phyloP scores from a whole-genome alignment of 257 asterid genomes.

The Petunia secreta region DNA sequence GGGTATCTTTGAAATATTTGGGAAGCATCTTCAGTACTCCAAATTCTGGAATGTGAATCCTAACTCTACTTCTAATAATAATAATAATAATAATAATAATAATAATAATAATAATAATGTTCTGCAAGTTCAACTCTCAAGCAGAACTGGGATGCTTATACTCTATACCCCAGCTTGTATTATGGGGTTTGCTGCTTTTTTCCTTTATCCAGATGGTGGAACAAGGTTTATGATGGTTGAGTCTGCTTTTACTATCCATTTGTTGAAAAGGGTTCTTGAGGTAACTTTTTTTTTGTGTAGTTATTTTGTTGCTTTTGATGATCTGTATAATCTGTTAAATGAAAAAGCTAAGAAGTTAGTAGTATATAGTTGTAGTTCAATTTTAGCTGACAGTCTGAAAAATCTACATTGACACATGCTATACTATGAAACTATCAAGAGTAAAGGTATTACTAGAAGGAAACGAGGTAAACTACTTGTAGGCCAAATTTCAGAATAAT shows the following conservation, averaged over 20 bases:
- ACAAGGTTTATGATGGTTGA: slow-evolving; percentile 50
- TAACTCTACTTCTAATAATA: too few relatives aligned
- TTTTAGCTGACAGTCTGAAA: neutral
- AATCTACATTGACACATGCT: neutral
- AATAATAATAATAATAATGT: too few relatives aligned
- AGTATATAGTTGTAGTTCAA: neutral
- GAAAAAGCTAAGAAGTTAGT: neutral
- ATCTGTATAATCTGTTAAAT: neutral
- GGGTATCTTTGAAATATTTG: too few relatives aligned
- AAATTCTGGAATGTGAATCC: too few relatives aligned
- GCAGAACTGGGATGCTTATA: too few relatives aligned
- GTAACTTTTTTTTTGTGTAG: slow-evolving; percentile 26
- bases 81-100: too few relatives aligned
- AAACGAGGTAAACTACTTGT: too few relatives aligned
- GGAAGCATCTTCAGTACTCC: too few relatives aligned
- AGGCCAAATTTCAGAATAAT: too few relatives aligned
- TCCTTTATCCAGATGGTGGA: slow-evolving; percentile 38
- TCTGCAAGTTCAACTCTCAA: too few relatives aligned
- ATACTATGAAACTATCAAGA: too few relatives aligned
- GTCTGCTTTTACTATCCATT: slow-evolving; percentile 54
- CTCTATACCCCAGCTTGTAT: slow-evolving; percentile 62
- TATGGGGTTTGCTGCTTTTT: slow-evolving; percentile 52
- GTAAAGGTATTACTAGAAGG: too few relatives aligned
- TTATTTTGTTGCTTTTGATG: neutral
- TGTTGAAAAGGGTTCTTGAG: slow-evolving; percentile 67